phyloP scores from a whole-genome alignment of 2,329 filamentous ascomycete genomes.

The Orbilia ellipsospora region DNA sequence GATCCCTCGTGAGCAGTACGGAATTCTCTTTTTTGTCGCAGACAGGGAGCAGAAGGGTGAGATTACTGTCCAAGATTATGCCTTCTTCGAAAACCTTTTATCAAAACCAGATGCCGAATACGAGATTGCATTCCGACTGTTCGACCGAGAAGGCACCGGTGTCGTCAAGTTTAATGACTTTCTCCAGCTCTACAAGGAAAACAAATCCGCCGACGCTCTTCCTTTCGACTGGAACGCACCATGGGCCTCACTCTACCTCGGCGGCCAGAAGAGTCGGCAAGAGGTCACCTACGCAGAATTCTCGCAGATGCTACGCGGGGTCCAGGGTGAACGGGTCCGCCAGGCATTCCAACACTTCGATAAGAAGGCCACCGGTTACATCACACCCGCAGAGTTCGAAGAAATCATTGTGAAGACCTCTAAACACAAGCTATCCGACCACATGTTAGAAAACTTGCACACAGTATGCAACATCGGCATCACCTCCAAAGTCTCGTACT shows the following conservation, averaged over 20 bases:
- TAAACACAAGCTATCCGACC: constrained; percentile 95
- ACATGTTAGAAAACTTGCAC: constrained; percentile 87
- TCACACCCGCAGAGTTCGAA: constrained; percentile 94
- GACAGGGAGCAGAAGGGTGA: constrained; percentile 80
- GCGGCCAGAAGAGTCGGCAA: constrained; percentile 85
- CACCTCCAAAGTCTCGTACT: constrained; percentile 94
- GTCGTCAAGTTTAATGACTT: constrained; percentile 91
- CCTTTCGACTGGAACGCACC: constrained; percentile 98
- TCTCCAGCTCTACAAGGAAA: constrained; percentile 82
- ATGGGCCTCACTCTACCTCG: constrained; percentile 95
- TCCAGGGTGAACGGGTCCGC: constrained; percentile 94
- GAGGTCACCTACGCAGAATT: constrained; percentile 96
- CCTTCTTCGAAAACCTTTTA: constrained; percentile 91
- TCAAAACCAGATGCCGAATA: constrained; percentile 97
- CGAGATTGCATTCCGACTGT: constrained; percentile 96
- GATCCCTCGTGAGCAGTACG: constrained; percentile 95
- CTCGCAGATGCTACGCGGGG: constrained; percentile 94
- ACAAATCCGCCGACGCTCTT: constrained; percentile 85
- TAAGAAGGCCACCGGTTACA: constrained; percentile 91
- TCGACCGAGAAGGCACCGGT: constrained; percentile 85
- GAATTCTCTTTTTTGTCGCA: constrained; percentile 89
- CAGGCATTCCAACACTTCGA: constrained; percentile 95
- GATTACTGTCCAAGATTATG: constrained; percentile 86
- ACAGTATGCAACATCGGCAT: constrained; percentile 94
- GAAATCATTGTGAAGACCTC: constrained; percentile 94